Evolutionary conservation across 768 basidiomycete genomes (phyloP), one percentile per base, ranked within the genome.

Genomic region (Amanita muscaria): DNA sequence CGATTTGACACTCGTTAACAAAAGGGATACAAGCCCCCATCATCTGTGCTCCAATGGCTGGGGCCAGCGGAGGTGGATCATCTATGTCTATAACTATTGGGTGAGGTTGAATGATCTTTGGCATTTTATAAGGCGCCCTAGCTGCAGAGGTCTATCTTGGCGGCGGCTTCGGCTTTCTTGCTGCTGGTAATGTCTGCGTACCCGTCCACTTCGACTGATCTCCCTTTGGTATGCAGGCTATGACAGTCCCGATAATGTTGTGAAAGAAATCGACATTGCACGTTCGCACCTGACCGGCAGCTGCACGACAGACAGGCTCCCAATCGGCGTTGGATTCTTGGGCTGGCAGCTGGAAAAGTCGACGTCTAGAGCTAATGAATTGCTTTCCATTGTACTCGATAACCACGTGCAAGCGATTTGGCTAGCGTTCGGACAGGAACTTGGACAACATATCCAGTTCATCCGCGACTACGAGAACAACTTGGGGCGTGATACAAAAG

Each of bases 121-220:
- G 14, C 30, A n/a, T 12, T 36, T 2, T 32, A 2, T 27, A 41
- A 75, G 73, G 74, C 37, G 59, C 58, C 15, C 57, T 82, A 16
- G 79, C 80, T 19, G 77, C 79, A 4, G 67, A 76, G 44, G 80
- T 84, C 24, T 69, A 76, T 15, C 67, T 70, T 2, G 85, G 66
- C 6, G 88, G 88, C 16, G 88, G 81, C 12, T 80, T 88, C 45
- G 88, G 84, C 1, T 88, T 89, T 58, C 51, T 88, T 0, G 68
- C 76, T n/a, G 69, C 76, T 60, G 80, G 84, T 79, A 30, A n/a
- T n/a, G n/a, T n/a, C n/a, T n/a, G n/a, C n/a, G n/a, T n/a, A n/a
- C n/a, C n/a, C n/a, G n/a, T n/a, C n/a, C n/a, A n/a, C n/a, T n/a
- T n/a, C n/a, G n/a, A n/a, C n/a, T n/a, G n/a, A 27, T 30, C 9